phyloP scores from a whole-genome alignment of 1,139 yeast genomes.

The Ogataea hybrid region DNA sequence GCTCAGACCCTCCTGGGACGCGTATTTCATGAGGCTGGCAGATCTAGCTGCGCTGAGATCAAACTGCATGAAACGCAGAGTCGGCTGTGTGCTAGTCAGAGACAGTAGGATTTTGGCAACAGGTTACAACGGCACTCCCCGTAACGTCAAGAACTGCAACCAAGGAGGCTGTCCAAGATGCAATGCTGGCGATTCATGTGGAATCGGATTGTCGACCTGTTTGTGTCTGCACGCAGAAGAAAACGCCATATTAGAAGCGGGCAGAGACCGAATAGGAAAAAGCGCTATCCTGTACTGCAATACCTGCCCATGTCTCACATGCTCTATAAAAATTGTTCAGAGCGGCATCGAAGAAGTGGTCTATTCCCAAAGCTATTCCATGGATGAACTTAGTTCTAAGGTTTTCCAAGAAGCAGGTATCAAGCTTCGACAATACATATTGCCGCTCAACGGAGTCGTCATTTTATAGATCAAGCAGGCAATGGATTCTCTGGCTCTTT shows the following conservation, averaged over 20 bases:
- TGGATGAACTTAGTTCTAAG: conserved; percentile 74
- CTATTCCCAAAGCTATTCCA: conserved; percentile 86
- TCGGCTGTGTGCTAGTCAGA: conserved; percentile 91
- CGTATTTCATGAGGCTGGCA: conserved; percentile 90
- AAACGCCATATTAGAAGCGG: conserved; percentile 91
- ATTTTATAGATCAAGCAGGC: conserved; percentile 2
- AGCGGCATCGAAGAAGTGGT: conserved; percentile 92
- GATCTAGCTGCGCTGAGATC: conserved; percentile 89
- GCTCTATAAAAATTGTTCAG: conserved; percentile 93
- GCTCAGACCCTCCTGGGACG: conserved; percentile 92
- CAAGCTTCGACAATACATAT: conserved; percentile 66
- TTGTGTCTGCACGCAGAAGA: conserved; percentile 96
- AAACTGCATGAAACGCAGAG: conserved; percentile 96
- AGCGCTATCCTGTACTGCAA: conserved; percentile 78
- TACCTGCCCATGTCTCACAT: conserved; percentile 96
- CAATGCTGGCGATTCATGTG: conserved; percentile 60
- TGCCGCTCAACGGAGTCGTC: conserved; percentile 41
- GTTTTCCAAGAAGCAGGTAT: conserved; percentile 78
- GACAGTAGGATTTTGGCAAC: conserved; percentile 89
- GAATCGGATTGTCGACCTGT: conserved; percentile 77
- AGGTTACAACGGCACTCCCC: conserved; percentile 96
- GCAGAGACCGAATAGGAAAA: conserved; percentile 77
- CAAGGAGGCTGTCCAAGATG: conserved; percentile 95
- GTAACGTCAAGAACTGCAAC: conserved; percentile 82
- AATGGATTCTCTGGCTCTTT: neutral